Evolutionary conservation across 2,329 filamentous ascomycete genomes (phyloP).

Genomic region (Arthroderma sp.): DNA sequence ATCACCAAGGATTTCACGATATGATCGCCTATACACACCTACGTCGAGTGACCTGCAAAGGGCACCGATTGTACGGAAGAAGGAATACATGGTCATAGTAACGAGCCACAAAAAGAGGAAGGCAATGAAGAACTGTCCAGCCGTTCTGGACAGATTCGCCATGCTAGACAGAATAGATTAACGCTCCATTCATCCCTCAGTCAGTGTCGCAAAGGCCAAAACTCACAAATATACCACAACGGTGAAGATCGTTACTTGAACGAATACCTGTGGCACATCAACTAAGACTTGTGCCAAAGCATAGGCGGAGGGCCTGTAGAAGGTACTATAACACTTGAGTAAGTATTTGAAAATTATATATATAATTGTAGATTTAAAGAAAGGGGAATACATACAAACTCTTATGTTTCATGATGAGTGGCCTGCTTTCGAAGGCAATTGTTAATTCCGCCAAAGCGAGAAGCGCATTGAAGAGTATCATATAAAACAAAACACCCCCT

Average conservation of each 20-base stretch:
- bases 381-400: constrained; percentile 36
- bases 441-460: constrained; percentile 49
- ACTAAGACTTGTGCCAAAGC: constrained; percentile 46
- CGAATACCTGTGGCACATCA: constrained; percentile 44
- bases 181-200: not conserved
- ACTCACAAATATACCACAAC: constrained; percentile 46
- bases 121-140: constrained; percentile 51
- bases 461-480: constrained; percentile 50
- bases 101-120: constrained; percentile 41
- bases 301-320: constrained; percentile 51
- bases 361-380: not conserved
- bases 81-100: constrained; percentile 44
- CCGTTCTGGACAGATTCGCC: constrained; percentile 41
- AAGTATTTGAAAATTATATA: constrained; percentile 8
- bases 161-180: constrained; percentile 25
- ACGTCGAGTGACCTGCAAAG: constrained; percentile 38
- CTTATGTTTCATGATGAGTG: constrained; percentile 58
- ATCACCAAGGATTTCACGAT: too few relatives aligned
- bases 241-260: constrained; percentile 47
- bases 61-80: constrained; percentile 39
- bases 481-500: constrained; percentile 50
- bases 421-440: constrained; percentile 47
- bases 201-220: constrained; percentile 4
- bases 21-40: constrained; percentile 19
- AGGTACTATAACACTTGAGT: constrained; percentile 30